phyloP scores from a whole-genome alignment of 176 grass and related monocot species.

The Carex cristatella region DNA sequence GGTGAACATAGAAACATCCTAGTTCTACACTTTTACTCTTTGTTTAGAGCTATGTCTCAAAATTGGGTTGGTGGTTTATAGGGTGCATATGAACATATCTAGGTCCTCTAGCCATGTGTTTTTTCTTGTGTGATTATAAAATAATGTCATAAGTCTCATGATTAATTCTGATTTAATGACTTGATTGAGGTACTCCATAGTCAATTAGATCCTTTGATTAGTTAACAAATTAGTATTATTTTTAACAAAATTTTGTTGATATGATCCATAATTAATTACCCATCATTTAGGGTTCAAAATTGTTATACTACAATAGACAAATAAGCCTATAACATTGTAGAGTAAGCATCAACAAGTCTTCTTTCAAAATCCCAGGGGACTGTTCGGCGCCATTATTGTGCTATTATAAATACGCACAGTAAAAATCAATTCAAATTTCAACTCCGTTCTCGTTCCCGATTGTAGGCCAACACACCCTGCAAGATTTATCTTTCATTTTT shows the following conservation, averaged over 20 bases:
- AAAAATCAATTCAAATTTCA: no score
- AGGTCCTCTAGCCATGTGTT: slow-evolving; percentile 18
- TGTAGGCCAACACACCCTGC: no score
- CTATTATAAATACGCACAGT: no score
- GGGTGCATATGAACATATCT: not conserved
- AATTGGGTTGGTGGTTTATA: not conserved
- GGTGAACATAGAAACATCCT: no score
- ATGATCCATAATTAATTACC: no score
- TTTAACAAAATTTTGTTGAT: no score
- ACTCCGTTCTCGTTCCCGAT: no score
- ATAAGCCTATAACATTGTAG: no score
- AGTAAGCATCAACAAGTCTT: no score
- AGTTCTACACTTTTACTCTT: not conserved
- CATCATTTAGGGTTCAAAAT: no score
- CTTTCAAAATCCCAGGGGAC: not conserved
- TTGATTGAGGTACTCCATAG: not conserved
- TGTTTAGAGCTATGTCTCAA: not conserved
- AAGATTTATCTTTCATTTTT: not conserved
- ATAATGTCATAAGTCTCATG: not conserved
- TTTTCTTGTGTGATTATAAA: not conserved
- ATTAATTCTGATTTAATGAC: not conserved
- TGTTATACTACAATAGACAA: no score
- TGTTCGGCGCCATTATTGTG: no score
- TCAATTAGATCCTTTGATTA: not conserved
- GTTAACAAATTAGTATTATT: not conserved